Evolutionary conservation across 2,329 filamentous ascomycete species (phyloP).

Genomic region (Cytospora chrysosperma): DNA sequence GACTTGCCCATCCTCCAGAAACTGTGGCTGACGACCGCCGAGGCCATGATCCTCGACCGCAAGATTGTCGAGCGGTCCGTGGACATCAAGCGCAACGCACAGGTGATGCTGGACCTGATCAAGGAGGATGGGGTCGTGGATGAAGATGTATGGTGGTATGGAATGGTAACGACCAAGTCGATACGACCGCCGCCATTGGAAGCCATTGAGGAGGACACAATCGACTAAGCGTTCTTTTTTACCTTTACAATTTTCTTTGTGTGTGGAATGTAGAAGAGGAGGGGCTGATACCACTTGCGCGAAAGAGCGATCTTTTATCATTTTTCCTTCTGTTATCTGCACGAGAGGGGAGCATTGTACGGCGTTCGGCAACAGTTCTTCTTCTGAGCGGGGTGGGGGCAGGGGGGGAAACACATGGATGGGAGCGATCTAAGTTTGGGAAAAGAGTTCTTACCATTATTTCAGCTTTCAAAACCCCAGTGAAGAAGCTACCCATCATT

Average conservation of each 20-base stretch:
- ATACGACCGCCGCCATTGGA: constrained; percentile 52
- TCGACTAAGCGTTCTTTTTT: too few species aligned
- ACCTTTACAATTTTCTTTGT: too few species aligned
- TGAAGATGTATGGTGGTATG: constrained; percentile 64
- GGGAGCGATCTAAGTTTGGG: constrained; percentile 3
- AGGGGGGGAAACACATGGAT: background rate
- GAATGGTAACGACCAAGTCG: constrained; percentile 52
- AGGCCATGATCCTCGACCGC: constrained; percentile 59
- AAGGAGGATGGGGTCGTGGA: constrained; percentile 58
- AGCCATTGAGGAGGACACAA: constrained; percentile 52
- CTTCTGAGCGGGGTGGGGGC: background rate
- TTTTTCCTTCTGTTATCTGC: background rate
- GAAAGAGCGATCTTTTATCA: background rate
- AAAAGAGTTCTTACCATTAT: constrained; percentile 6
- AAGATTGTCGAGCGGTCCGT: constrained; percentile 56
- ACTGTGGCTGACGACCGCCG: constrained; percentile 63
- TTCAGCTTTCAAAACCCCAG: background rate
- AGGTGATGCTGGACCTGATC: constrained; percentile 64
- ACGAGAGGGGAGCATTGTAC: background rate
- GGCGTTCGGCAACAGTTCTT: background rate
- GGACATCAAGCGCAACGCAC: constrained; percentile 63
- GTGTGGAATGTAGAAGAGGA: background rate
- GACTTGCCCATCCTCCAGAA: constrained; percentile 59
- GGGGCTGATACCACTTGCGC: constrained; percentile 2
- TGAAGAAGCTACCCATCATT: background rate